Evolutionary conservation across 345 rosid species (phyloP), one percentile per base, ranked within the genome.

Genomic region (Lepidium sativum): DNA sequence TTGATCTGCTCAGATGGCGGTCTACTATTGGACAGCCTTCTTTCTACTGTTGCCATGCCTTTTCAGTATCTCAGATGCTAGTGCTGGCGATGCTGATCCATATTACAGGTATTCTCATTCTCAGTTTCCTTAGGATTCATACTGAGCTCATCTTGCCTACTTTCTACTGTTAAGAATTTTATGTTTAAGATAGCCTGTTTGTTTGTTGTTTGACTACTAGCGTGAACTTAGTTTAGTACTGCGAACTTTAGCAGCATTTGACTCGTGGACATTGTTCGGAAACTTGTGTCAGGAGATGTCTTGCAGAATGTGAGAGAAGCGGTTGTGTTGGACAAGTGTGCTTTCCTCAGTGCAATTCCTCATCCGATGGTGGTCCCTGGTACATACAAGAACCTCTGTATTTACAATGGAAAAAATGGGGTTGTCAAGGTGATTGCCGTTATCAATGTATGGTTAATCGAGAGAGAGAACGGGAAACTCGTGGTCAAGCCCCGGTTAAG

Each of bases 81-180:
- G 94, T 74, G 81, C 69, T 60, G 96, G 94, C 16, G 91, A 89
- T 79, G 81, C 83, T 34, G 84, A 89, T 80, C 88, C 83, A 37
- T 57, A 52, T 60, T 89, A 84, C 88, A 82, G 82, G 94, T 86
- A 66, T 20, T 59, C 5, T 25, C 6, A 5, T 57, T 32, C 56
- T 35, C 43, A 33, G 16, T 66, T 31, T 68, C 21, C 52, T 9
- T 45, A 62, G 11, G 17, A 34, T 55, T 34, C 11, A 1, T 39
- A 16, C 15, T 10, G 0, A 29, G 15, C n/a, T 53, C 38, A 9
- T 4, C 69, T 39, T 21, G 32, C 20, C 11, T 14, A 17, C 34
- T 33, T 58, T 69, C 31, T 33, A 11, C 16, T 2, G 47, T 42
- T 60, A 32, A 27, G 37, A 6, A 7, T 45, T 27, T 45, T 35